Base-by-base conservation (phyloP, 225 moss, liverwort and hornwort genomes). In the Thuidium tamariscinum region DNA sequence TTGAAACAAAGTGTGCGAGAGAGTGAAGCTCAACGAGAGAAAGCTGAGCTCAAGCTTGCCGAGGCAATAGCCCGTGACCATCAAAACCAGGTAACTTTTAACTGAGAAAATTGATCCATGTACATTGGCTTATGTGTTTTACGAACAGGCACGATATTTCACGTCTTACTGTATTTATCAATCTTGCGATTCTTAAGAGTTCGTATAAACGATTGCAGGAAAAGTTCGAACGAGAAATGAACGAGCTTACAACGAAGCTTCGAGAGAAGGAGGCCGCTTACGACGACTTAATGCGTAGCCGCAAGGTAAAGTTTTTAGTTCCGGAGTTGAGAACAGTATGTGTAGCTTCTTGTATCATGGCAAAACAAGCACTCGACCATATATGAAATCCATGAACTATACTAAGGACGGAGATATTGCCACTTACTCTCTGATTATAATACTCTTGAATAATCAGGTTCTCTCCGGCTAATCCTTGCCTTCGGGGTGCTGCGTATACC, bases 21-120 rank as follows among this genome's bases (percentile, higher is more conserved):
- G 78, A 91, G 89, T 82, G 92, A 94, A 83, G 65, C 71, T 36
- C 84, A 92, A 74, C 85, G 92, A 83, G 92, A 87, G 90, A 89
- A 90, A 85, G 92, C 89, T 74, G 94, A 94, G 80, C 81, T 94
- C 56, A 94, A 94, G 87, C 94, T 94, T 87, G 91, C 92, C 61
- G 94, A 94, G 65, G 91, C 88, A 73, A 91, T 91, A 86, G 88
- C 92, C 10, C 91, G 91, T 79, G 92, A 92, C 83, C 87, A 85
- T 80, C 86, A 89, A 70, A 91, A 92, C 60, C 94, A 90, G 94
- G 94, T 91, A 71, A 25, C 13, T 68, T 69, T 51, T 1, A 82
- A 51, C 55, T 46, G 32, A 82, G 59, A 44, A 51, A 61, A 79
- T 77, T 74, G 16, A 4, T 84, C 86, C 51, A 51, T 61, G 8